Evolutionary conservation across 2,329 filamentous ascomycete genomes (phyloP), one percentile per base, ranked within the genome.

Genomic region (Penicillium occitanis): DNA sequence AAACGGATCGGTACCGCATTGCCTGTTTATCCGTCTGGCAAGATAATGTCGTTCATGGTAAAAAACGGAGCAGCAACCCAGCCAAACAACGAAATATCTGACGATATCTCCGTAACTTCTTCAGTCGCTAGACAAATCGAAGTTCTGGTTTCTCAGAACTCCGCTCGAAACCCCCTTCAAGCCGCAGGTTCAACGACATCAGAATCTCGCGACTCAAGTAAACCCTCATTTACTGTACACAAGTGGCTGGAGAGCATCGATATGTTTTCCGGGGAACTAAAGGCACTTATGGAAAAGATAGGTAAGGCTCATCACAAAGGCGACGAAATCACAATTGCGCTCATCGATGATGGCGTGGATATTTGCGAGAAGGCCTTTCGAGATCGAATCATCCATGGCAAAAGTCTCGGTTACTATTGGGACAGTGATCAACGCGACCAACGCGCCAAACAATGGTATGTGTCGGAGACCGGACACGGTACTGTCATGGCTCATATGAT

Each of bases 401-500:
- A 51, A 51, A 51, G 22, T 30, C 25, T 51, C 5, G 48, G 48
- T 30, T 30, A 51, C 14, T 51, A 51, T 51, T 50, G 19, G 46
- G 46, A 50, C 19, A 22, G 46, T 50, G 46, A 50, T 25, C 19
- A 50, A 14, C 22, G 46, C 7, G 46, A 50, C 19, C 46, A 50
- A 50, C 46, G 46, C 19, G 46, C 46, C 46, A 50, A 50, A 50
- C 46, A 50, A 25, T 50, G 46, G 46, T 50, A 50, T 50, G 46
- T 50, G 7, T 51, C 48, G n/a, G 48, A 28, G 22, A 51, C 22
- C 3, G 48, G 25, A 51, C 48, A 51, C 7, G 48, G 48, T 25
- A 51, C 48, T 51, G 13, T 51, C 22, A 51, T 51, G 48, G 48
- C 48, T 14, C 25, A 28, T 30, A 28, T 30, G 48, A 30, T 51